Base-by-base conservation (phyloP, 208 protist genomes). In the Leishmania lainsoni region DNA sequence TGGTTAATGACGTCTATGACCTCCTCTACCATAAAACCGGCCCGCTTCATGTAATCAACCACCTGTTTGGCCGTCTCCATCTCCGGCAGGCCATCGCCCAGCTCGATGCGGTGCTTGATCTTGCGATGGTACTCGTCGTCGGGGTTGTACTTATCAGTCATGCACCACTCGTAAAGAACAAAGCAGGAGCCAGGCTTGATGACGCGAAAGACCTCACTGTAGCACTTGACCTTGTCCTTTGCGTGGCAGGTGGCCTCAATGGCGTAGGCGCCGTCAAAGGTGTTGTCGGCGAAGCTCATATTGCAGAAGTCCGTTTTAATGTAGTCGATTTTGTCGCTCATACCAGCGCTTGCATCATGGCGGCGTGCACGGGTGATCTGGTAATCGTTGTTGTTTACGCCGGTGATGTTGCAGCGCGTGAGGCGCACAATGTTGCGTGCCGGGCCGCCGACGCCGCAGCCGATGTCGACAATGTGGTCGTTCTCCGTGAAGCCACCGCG, bases 201-300 rank as follows among this genome's bases (percentile, higher is more conserved):
- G 48, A 98, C 87, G 63, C 97, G 95, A 87, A 90, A 98, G 80
- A 99, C 93, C 89, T 99, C 97, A 26, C 84, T 86, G 87, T 98
- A 99, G 85, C 91, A 93, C 83, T 94, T 91, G 49, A 95, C 89
- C 84, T 98, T 95, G 84, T 99, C 93, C 54, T 95, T 94, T 2
- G 98, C 98, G 85, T 99, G 99, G 91, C 98, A 99, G 17, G 98
- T 99, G 10, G 99, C 98, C 91, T 99, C 98, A 80, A 99, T 98
- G 14, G 96, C 93, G 89, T 99, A 99, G 68, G 94, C 97, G 58
- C 89, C 96, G 86, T 99, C 98, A 76, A 96, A 99, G 56, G 95
- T 91, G 86, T 92, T 92, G 85, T 98, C 97, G 65, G 86, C 88
- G 51, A 96, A 87, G 58, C 86, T 89, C 81, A 98, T 94, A 39